Conservation (phyloP, 2,329 filamentous ascomycete species). For the Cercospora janseana region DNA sequence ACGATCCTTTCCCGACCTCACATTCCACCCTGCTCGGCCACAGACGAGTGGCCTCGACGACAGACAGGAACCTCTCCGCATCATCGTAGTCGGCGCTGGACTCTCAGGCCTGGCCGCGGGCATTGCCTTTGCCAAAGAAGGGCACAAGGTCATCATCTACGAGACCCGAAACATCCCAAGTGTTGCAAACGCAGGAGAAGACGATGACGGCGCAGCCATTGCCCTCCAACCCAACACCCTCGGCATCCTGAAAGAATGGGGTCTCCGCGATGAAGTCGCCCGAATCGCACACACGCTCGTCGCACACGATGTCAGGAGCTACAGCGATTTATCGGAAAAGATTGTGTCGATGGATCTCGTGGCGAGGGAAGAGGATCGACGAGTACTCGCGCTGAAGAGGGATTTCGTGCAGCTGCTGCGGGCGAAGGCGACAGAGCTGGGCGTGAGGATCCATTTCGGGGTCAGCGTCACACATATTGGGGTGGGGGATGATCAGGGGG, state of each 20-base stretch:
- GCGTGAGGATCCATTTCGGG: conserved; percentile 7
- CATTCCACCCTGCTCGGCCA: conserved; percentile 6
- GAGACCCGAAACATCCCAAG: conserved; percentile 3
- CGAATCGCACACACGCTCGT: conserved; percentile 8
- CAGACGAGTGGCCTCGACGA: neutral
- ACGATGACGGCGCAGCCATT: conserved; percentile 11
- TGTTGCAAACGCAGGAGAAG: no score
- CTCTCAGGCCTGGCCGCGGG: conserved; percentile 11
- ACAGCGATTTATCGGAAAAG: neutral
- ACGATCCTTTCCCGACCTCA: conserved; percentile 6
- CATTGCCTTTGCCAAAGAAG: conserved; percentile 9
- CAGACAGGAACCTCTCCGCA: conserved; percentile 6
- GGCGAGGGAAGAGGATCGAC: neutral
- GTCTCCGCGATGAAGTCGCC: conserved; percentile 3
- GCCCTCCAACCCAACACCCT: conserved; percentile 16
- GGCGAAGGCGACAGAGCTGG: neutral
- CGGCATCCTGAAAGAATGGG: conserved; percentile 13
- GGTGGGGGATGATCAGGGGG: neutral
- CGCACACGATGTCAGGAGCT: conserved; percentile 8
- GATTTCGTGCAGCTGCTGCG: conserved; percentile 6
- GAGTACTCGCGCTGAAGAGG: neutral
- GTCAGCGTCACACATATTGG: conserved; percentile 3
- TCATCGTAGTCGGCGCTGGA: conserved; percentile 13
- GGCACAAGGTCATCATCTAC: conserved; percentile 15
- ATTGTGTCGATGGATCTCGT: conserved; percentile 11